These are phyloP conservation scores for Podaxis sp. DNA, from an alignment of 768 basidiomycete genomes.

Conservation along the genomic window DNA sequence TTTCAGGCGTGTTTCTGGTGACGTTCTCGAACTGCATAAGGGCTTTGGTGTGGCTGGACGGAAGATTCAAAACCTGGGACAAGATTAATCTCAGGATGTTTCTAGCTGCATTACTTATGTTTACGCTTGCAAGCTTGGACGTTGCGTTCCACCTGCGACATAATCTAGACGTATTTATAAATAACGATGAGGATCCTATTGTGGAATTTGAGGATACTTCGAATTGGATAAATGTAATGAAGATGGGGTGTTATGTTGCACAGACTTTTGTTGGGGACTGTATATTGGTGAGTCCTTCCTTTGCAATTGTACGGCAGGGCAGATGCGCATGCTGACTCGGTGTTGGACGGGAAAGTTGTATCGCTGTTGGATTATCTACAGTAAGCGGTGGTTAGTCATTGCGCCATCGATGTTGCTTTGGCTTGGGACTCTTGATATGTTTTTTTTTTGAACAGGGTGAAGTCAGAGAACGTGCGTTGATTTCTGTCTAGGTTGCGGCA, in stretches of 20 bases:
- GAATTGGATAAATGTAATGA: constrained; percentile 41
- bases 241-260: constrained; percentile 36
- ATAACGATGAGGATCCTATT: constrained; percentile 28
- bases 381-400: constrained; percentile 29
- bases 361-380: constrained; percentile 37
- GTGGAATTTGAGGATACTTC: constrained; percentile 33
- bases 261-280: constrained; percentile 43
- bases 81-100: constrained; percentile 34
- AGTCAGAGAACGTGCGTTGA: background rate
- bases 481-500: constrained; percentile 27
- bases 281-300: constrained; percentile 34
- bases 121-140: constrained; percentile 37
- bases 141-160: constrained; percentile 39
- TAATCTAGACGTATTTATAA: constrained; percentile 41
- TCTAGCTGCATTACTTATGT: constrained; percentile 35
- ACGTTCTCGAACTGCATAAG: constrained; percentile 34
- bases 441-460: background rate
- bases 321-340: background rate
- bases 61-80: constrained; percentile 24
- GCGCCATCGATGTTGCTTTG: constrained; percentile 30
- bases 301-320: background rate
- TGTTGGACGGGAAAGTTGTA: constrained; percentile 26
- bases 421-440: constrained; percentile 33
- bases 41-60: constrained; percentile 30
- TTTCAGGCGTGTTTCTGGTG: constrained; percentile 34